phyloP scores from a whole-genome alignment of 108 stramenopile species.

The Skeletonema potamos region DNA sequence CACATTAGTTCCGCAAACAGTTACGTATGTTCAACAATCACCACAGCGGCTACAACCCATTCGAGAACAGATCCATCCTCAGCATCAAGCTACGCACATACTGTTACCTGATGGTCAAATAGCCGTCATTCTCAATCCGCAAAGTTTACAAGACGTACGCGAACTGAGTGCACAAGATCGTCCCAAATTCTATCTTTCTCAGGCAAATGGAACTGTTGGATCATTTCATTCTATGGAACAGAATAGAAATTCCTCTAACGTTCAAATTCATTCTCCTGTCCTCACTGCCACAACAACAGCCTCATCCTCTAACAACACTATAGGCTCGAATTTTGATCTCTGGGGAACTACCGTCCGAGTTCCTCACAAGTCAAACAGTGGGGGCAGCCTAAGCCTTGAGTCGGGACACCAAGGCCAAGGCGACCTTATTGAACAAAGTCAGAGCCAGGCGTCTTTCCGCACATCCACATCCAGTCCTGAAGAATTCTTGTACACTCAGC shows the following conservation, averaged over 20 bases:
- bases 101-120: slow-evolving; percentile 44
- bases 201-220: slow-evolving; percentile 23
- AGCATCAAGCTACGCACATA: slow-evolving; percentile 36
- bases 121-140: slow-evolving; percentile 37
- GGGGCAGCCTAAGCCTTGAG: slow-evolving; percentile 35
- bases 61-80: slow-evolving; percentile 33
- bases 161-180: slow-evolving; percentile 37
- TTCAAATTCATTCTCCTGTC: slow-evolving; percentile 21
- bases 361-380: slow-evolving; percentile 26
- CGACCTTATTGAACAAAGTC: slow-evolving; percentile 5
- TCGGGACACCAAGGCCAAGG: slow-evolving; percentile 12
- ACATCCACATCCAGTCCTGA: slow-evolving; percentile 6
- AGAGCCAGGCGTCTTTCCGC: slow-evolving; percentile 6
- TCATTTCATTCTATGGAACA: slow-evolving; percentile 26
- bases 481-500: background rate
- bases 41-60: slow-evolving; percentile 37
- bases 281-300: slow-evolving; percentile 28
- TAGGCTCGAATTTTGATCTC: slow-evolving; percentile 31
- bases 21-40: slow-evolving; percentile 18
- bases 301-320: slow-evolving; percentile 33
- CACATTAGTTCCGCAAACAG: slow-evolving; percentile 6
- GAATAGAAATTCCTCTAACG: slow-evolving; percentile 8
- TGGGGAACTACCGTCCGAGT: slow-evolving; percentile 16
- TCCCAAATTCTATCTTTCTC: slow-evolving; percentile 36
- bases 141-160: slow-evolving; percentile 38